Base-by-base conservation (phyloP, 495 filamentous ascomycete genomes). In the Aspergillus cavernicola region DNA sequence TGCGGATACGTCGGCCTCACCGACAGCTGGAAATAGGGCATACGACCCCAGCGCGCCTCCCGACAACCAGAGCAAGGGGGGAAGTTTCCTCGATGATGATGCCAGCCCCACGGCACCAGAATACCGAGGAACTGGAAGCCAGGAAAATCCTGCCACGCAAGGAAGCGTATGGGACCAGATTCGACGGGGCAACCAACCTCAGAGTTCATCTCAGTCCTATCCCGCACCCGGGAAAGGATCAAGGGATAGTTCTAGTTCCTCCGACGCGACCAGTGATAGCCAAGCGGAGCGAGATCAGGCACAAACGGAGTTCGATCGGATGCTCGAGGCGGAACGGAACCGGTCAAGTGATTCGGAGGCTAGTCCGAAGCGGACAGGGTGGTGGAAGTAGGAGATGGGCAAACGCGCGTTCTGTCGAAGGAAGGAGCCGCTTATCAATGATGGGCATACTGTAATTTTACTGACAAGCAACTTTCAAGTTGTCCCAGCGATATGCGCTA, bases 151-250 rank as follows among this genome's bases (percentile, higher is more conserved):
- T 43, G 49, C 16, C 7, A 12, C 24, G 8, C 57, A 16, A 5
- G 66, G 68, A 16, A 68, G 68, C 60, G 66, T 64, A n/a, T 76
- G 73, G 73, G 73, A 71, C 2, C 69, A 68, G n/a, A 60, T 76
- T 18, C 52, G 73, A 48, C 66, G 56, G 24, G 64, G 73, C 35
- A 69, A 59, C 44, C 22, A 32, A 0, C 31, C 39, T 13, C 53
- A 54, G 12, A 13, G 6, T 26, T 7, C 24, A 28, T 28, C 23
- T 33, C 31, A 33, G 3, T 33, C 15, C 3, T 22, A 16, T 13
- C 10, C 37, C 13, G 6, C 46, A 15, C 6, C 33, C n/a, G 29
- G 4, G 33, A 22, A 24, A 44, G 41, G 47, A 6, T 41, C 44
- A 15, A 41, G 44, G 52, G 29, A 32, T 1, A 16, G n/a, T 20